These are phyloP conservation scores for Funneliformis mosseae DNA, from an alignment of 192 early-diverging fungal species.

Conservation along the genomic window DNA sequence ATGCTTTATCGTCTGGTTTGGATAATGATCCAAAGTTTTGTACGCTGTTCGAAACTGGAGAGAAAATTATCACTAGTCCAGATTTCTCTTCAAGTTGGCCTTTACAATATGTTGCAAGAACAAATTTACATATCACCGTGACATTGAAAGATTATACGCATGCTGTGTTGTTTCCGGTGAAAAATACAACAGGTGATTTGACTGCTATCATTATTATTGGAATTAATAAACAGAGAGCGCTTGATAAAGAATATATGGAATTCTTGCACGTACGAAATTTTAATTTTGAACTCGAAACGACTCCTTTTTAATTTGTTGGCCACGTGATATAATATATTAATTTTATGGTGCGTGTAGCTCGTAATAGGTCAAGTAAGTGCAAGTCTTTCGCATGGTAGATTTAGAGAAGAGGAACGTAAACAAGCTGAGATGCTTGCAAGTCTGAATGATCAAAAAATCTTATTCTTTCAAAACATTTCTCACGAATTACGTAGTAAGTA, in stretches of 20 bases:
- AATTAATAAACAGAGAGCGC: neutral
- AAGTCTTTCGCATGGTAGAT: slow-evolving; percentile 36
- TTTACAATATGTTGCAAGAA: neutral
- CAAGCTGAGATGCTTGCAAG: slow-evolving; percentile 38
- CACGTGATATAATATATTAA: neutral
- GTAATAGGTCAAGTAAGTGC: slow-evolving; percentile 40
- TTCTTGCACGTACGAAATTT: slow-evolving; percentile 2
- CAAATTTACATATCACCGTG: neutral
- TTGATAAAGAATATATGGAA: slow-evolving; percentile 18
- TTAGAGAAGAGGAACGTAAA: slow-evolving; percentile 43
- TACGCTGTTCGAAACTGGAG: neutral
- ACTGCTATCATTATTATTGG: slow-evolving; percentile 16
- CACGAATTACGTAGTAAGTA: slow-evolving; percentile 51
- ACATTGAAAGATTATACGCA: neutral
- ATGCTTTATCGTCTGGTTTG: too few relatives aligned
- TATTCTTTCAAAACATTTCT: slow-evolving; percentile 47
- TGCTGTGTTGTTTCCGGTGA: neutral
- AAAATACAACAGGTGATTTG: neutral
- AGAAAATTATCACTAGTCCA: neutral
- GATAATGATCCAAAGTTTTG: neutral
- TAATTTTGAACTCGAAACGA: neutral
- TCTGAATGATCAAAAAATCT: slow-evolving; percentile 46
- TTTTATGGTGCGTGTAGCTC: slow-evolving; percentile 30
- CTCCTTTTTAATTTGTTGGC: neutral
- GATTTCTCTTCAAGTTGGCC: slow-evolving; percentile 4